Base-by-base conservation (phyloP, 2,329 filamentous ascomycete genomes). In the Blastomyces gilchristii region DNA sequence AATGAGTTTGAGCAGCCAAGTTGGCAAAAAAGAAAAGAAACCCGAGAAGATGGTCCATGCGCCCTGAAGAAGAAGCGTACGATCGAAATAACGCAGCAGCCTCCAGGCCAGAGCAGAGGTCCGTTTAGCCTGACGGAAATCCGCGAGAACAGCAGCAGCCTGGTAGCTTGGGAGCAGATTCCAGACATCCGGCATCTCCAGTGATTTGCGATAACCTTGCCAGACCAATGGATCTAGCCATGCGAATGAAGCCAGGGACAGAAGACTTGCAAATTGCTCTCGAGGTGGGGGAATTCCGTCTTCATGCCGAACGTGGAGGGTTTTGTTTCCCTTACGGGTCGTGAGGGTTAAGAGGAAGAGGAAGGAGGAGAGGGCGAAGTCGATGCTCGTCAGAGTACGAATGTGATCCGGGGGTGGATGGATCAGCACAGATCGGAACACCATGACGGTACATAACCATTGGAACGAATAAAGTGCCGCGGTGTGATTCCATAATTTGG, bases 191-290 rank as follows among this genome's bases (percentile, higher is more conserved):
- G 85, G 77, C 68, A 97, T 83, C 70, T 95, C 91, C 66, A 95
- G 83, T 0, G 91, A 85, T 72, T 90, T 86, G 73, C 86, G 88
- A 81, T 92, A 97, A 16, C 94, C 94, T 68, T 88, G 86, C 85
- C 87, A 91, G 53, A 99, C 87, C 67, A 99, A 88, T 0, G 87
- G 78, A 74, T 97, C 92, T 25, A 97, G 85, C 94, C 94, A 99
- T 25, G 85, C 81, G 73, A 97, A 99, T 1, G 91, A 94, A 28
- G 87, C 86, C 54, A 95, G 80, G 1, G 94, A 97, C 66, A 97
- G 85, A 7, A 97, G 77, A 73, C 93, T 97, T 0, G 94, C 91
- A 47, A 90, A 81, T 7, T 91, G 90, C 73, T 99, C 92, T 66
- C 84, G 86, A 2, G 92, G 93, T 25, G 94, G 94, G 71, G 93